phyloP scores from a whole-genome alignment of 768 basidiomycete species.

The Suillus clintonianus region DNA sequence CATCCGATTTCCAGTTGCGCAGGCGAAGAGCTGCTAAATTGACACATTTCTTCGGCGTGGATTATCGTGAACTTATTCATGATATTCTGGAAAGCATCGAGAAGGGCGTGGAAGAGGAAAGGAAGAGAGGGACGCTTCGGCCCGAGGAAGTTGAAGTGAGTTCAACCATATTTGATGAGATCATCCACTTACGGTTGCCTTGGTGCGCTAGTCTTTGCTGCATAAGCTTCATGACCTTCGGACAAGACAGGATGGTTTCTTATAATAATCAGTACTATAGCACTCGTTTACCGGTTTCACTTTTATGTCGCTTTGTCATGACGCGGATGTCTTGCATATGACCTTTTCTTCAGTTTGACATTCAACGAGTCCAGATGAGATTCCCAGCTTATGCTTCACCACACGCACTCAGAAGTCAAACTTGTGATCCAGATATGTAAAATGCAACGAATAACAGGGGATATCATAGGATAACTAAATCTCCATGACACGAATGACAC shows the following conservation, averaged over 20 bases:
- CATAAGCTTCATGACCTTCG: slow-evolving; percentile 33
- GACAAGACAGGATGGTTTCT: slow-evolving; percentile 16
- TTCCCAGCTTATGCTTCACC: neutral
- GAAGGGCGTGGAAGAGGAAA: slow-evolving; percentile 70
- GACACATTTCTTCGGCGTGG: slow-evolving; percentile 84
- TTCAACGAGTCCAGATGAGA: neutral
- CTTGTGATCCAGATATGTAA: slow-evolving; percentile 16
- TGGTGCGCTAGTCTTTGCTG: slow-evolving; percentile 47
- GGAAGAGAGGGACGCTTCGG: slow-evolving; percentile 59
- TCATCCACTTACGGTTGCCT: slow-evolving; percentile 10
- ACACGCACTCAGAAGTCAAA: neutral
- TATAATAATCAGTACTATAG: slow-evolving; percentile 1
- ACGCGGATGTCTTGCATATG: slow-evolving; percentile 3
- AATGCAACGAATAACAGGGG: slow-evolving; percentile 16
- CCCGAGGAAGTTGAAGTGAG: slow-evolving; percentile 74
- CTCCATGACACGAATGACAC: slow-evolving; percentile 82
- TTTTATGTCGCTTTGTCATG: slow-evolving; percentile 9
- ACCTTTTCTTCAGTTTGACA: neutral
- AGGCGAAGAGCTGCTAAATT: slow-evolving; percentile 80
- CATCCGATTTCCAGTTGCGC: slow-evolving; percentile 61
- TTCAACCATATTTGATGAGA: slow-evolving; percentile 9
- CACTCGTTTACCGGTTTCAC: neutral
- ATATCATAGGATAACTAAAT: slow-evolving; percentile 67
- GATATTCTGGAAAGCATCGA: slow-evolving; percentile 85
- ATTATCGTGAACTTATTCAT: slow-evolving; percentile 75